phyloP scores from a whole-genome alignment of 1,284 basidiomycete genomes.

The Earliella scabrosa region DNA sequence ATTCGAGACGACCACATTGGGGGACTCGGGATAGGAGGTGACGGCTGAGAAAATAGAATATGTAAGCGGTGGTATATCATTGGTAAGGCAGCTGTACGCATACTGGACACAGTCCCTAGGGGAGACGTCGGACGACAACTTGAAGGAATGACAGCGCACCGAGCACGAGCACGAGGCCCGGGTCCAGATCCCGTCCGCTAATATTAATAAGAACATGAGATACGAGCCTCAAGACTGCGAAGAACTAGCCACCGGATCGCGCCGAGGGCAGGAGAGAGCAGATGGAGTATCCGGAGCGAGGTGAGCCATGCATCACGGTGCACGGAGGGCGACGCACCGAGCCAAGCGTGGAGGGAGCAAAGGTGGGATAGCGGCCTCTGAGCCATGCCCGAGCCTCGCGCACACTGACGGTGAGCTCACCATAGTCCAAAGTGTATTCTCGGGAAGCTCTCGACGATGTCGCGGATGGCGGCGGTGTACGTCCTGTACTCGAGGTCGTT shows the following conservation, averaged over 20 bases:
- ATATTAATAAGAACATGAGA: slow-evolving; percentile 68
- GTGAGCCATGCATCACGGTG: slow-evolving; percentile 3
- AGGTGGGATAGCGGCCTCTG: slow-evolving; percentile 63
- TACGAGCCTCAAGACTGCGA: slow-evolving; percentile 69
- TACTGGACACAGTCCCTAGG: too few species aligned
- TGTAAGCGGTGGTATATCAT: too few species aligned
- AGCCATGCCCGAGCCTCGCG: slow-evolving; percentile 78
- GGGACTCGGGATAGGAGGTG: too few species aligned
- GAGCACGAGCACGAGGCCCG: slow-evolving; percentile 71
- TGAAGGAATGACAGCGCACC: slow-evolving; percentile 43
- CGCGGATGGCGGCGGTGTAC: slow-evolving; percentile 63
- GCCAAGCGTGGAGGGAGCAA: slow-evolving; percentile 60
- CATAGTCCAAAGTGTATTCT: slow-evolving; percentile 52
- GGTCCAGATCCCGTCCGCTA: slow-evolving; percentile 60
- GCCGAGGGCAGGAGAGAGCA: slow-evolving; percentile 59
- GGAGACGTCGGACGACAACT: too few species aligned
- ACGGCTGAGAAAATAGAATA: too few species aligned
- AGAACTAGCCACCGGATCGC: slow-evolving; percentile 71
- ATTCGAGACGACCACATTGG: too few species aligned
- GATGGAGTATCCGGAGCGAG: slow-evolving; percentile 57
- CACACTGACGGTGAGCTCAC: slow-evolving; percentile 53
- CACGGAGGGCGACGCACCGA: slow-evolving; percentile 44
- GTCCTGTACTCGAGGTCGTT: slow-evolving; percentile 71
- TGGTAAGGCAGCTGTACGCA: too few species aligned
- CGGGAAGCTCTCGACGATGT: slow-evolving; percentile 49